Base-by-base conservation (phyloP, 768 basidiomycete genomes). In the Pisolithus orientalis region DNA sequence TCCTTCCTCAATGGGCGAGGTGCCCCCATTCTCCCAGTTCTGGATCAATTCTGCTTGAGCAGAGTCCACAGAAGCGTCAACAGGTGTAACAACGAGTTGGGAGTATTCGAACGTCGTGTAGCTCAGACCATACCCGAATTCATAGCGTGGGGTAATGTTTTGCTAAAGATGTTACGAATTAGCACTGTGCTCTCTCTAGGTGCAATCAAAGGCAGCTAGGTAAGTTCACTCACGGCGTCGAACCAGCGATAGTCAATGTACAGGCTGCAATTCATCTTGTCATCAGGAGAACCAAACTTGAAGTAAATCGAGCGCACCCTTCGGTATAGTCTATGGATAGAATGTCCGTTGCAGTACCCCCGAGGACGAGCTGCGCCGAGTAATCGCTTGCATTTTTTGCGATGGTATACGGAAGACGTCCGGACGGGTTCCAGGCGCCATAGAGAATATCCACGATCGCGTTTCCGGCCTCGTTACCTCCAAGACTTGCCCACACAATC, bases 101-200 rank as follows among this genome's bases (percentile, higher is more conserved):
- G 75, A 80, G 65, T 91, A 94, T 31, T 77, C 67, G 66, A 94
- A 97, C 2, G 70, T 77, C 38, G 94, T 87, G 72, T 96, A 97
- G 51, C 84, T 87, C 62, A 94, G 65, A 0, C 94, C 94, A 63
- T 84, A 94, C 5, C 94, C 94, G 65, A 97, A 97, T 62, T 90
- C 89, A 61, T 82, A 92, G 37, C 87, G 86, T 4, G 90, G 90
- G 0, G 75, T 75, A 56, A 91, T 89, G 55, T 84, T 79, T 66
- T 80, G 71, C 79, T 85, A 32, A 14, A 5, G 29, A 50, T 16
- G 44, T 17, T n/a, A 4, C 4, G 14, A 45, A 28, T 45, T 8
- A 45, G 27, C 14, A 17, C 44, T 16, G 28, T 13, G 27, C 24
- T 11, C 9, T 38, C 37, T 42, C 17, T 6, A 7, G 24, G 40